Conservation (phyloP, 768 basidiomycete genomes). For the Phaeotremella fagi region DNA sequence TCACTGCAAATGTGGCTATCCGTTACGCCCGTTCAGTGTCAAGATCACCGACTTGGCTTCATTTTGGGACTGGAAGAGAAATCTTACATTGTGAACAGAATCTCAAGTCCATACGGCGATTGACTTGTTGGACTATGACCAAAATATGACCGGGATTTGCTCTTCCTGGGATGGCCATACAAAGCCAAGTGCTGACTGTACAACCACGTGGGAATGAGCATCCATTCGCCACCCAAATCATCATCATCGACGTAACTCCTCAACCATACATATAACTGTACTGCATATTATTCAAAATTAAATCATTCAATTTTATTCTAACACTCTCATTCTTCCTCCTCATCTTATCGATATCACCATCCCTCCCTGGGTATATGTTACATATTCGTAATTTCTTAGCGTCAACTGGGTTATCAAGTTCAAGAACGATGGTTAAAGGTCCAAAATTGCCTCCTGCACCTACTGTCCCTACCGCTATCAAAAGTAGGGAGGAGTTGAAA, state of each 20-base stretch:
- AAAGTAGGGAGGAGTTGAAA: conserved; percentile 24
- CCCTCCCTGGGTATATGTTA: conserved; percentile 15
- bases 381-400: conserved; percentile 25
- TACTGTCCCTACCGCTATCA: conserved; percentile 46
- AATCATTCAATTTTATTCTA: background rate
- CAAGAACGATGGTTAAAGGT: conserved; percentile 14
- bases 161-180: too few relatives aligned
- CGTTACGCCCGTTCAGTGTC: too few relatives aligned
- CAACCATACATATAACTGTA: background rate
- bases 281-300: background rate
- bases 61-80: too few relatives aligned
- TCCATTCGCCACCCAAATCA: background rate
- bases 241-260: background rate
- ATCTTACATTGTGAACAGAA: too few relatives aligned
- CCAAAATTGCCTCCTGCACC: conserved; percentile 43
- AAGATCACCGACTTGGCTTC: too few relatives aligned
- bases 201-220: background rate
- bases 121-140: too few relatives aligned
- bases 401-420: conserved; percentile 16
- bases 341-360: background rate
- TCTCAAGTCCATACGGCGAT: too few relatives aligned
- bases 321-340: background rate
- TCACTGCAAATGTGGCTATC: too few relatives aligned
- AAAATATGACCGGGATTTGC: too few relatives aligned
- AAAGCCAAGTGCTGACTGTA: too few relatives aligned